These are phyloP conservation scores for Chrysosporium keratinophilum DNA, from an alignment of 2,329 filamentous ascomycete species.

Conservation along the genomic window DNA sequence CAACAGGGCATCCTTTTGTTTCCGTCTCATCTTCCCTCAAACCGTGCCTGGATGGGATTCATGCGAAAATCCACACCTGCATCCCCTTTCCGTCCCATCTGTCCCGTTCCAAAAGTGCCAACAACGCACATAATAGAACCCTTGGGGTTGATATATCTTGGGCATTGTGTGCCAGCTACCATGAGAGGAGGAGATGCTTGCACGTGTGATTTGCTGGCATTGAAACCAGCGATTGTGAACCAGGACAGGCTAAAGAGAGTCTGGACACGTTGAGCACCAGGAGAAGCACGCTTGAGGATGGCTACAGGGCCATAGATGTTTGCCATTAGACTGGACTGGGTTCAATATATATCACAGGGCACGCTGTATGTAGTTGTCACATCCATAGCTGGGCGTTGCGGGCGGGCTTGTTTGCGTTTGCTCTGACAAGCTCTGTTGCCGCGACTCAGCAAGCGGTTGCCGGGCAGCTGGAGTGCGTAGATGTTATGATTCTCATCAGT, in stretches of 20 bases:
- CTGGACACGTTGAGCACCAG: background rate
- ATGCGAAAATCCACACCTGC: background rate
- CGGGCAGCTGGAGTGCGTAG: background rate
- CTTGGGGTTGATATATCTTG: background rate
- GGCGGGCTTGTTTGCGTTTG: too few relatives aligned
- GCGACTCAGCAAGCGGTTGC: background rate
- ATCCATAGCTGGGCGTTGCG: background rate
- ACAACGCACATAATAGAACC: background rate
- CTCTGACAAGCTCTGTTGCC: background rate
- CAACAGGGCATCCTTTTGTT: background rate
- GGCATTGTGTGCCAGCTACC: background rate
- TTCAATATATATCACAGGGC: background rate
- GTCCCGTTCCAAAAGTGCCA: too few relatives aligned
- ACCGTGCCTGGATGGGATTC: background rate
- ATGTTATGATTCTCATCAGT: background rate
- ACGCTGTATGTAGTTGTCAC: too few relatives aligned
- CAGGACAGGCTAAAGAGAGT: background rate
- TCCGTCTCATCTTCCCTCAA: slow-evolving; percentile 6
- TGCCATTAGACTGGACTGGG: background rate
- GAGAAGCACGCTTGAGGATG: background rate
- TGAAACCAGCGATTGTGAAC: background rate
- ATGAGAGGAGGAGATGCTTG: background rate
- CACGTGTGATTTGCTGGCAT: slow-evolving; percentile 3
- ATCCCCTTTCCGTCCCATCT: background rate
- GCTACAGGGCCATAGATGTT: background rate